Conservation (phyloP, 1,284 basidiomycete genomes). For the Rhodotorula glutinis region DNA sequence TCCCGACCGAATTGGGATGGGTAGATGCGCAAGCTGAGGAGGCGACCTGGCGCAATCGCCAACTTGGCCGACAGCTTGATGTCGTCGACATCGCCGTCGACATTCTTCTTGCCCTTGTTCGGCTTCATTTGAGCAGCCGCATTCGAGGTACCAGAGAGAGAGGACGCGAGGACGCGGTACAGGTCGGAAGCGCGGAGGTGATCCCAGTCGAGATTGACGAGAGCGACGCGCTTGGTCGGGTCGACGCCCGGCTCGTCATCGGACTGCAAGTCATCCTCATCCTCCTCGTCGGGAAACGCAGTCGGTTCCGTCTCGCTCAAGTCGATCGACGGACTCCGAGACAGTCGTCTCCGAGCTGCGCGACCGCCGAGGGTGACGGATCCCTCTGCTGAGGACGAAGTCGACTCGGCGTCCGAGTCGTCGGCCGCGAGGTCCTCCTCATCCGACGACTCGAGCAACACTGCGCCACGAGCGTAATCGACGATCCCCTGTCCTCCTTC, state of each 20-base stretch:
- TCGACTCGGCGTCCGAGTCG: constrained; percentile 42
- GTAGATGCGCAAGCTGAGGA: constrained; percentile 77
- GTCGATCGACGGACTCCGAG: constrained; percentile 39
- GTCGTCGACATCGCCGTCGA: constrained; percentile 38
- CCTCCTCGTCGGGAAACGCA: constrained; percentile 40
- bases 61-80: constrained; percentile 40
- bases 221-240: constrained; percentile 70
- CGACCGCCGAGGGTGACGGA: constrained; percentile 33
- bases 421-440: constrained; percentile 62
- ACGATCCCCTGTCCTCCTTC: constrained; percentile 49
- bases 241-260: constrained; percentile 47
- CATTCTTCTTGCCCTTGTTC: constrained; percentile 28
- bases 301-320: constrained; percentile 36
- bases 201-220: constrained; percentile 99
- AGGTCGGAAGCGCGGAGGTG: constrained; percentile 85
- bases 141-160: constrained; percentile 56
- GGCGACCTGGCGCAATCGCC: constrained; percentile 55
- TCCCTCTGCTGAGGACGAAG: constrained; percentile 30
- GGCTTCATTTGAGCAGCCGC: not conserved
- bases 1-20: constrained; percentile 91
- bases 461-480: constrained; percentile 89
- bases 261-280: constrained; percentile 47
- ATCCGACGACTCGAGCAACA: constrained; percentile 76
- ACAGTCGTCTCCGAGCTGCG: constrained; percentile 18
- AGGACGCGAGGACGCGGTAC: constrained; percentile 88